A percentile compares a stretch with the other conserved stretches of the same genome.
Conservation (phyloP, 768 basidiomycete genomes). For the Pisolithus microcarpus region DNA sequence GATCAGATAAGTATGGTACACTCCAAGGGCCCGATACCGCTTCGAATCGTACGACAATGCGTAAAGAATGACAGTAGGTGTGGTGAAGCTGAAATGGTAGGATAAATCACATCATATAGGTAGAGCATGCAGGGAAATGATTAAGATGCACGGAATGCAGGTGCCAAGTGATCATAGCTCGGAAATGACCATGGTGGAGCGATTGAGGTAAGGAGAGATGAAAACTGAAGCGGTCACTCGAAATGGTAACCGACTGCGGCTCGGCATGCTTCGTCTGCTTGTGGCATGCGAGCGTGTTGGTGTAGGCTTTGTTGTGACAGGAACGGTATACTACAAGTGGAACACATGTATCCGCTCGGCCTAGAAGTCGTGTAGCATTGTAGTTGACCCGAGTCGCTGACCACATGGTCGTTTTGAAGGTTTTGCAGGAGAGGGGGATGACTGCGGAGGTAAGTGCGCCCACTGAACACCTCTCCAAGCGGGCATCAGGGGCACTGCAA, state of each 20-base stretch:
- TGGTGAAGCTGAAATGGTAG: constrained; percentile 19
- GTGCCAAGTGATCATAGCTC: constrained; percentile 11
- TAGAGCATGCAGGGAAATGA: constrained; percentile 20
- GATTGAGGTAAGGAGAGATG: too few relatives aligned
- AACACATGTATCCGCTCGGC: constrained; percentile 54
- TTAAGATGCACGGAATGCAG: constrained; percentile 3
- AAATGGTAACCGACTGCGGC: constrained; percentile 70
- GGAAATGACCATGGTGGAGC: background rate
- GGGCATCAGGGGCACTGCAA: background rate
- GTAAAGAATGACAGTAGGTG: constrained; percentile 12
- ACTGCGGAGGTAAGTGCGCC: constrained; percentile 10
- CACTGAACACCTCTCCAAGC: background rate
- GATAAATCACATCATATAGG: constrained; percentile 12
- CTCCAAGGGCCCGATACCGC: constrained; percentile 6
- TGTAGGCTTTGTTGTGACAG: constrained; percentile 50
- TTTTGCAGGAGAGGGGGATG: constrained; percentile 38
- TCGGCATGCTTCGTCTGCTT: constrained; percentile 59
- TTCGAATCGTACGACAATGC: constrained; percentile 4
- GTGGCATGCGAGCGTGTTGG: constrained; percentile 49
- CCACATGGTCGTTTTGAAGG: constrained; percentile 51
- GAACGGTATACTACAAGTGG: constrained; percentile 69
- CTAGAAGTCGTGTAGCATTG: constrained; percentile 29
- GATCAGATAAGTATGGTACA: constrained; percentile 20
- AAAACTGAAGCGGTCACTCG: constrained; percentile 31
- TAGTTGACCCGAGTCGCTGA: too few relatives aligned